A percentile compares a stretch with the other conserved stretches of the same genome.
Evolutionary conservation across 495 filamentous ascomycete genomes (phyloP).

Genomic region (Friedmanniomyces simplex): DNA sequence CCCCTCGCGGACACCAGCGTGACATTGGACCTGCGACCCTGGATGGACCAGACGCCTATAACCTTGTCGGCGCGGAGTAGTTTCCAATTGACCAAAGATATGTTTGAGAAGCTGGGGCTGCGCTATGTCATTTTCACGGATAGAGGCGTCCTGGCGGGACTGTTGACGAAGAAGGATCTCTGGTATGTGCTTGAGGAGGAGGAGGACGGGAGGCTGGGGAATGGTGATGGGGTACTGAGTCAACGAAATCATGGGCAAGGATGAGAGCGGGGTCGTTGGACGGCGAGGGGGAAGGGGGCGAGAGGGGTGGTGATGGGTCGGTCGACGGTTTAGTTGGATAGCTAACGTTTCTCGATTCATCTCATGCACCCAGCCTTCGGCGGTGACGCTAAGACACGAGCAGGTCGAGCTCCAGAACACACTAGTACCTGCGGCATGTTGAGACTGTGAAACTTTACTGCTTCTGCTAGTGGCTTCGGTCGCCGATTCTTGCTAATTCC

Average conservation of each 20-base stretch:
- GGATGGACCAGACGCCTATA: slow-evolving; percentile 98
- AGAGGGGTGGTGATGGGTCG: no score
- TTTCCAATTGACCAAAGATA: slow-evolving; percentile 69
- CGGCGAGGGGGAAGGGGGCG: no score
- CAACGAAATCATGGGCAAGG: neutral
- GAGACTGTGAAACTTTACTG: no score
- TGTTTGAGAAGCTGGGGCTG: slow-evolving; percentile 89
- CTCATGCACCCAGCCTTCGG: no score
- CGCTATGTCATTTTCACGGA: slow-evolving; percentile 84
- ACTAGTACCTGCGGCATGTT: no score
- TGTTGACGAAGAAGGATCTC: slow-evolving; percentile 97
- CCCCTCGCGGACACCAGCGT: slow-evolving; percentile 66
- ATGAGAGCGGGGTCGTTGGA: no score
- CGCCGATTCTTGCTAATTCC: no score
- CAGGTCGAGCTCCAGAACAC: no score
- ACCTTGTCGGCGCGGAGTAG: slow-evolving; percentile 66
- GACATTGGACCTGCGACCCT: slow-evolving; percentile 78
- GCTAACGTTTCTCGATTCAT: no score
- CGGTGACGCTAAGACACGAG: no score
- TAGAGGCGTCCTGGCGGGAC: slow-evolving; percentile 66
- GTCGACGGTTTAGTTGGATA: no score
- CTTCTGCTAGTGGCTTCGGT: no score
- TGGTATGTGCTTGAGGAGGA: slow-evolving; percentile 83
- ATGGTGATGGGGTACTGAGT: slow-evolving; percentile 9
- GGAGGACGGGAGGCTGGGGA: slow-evolving; percentile 40